Conservation (phyloP, 2,329 filamentous ascomycete species). For the Cytospora piceicola region DNA sequence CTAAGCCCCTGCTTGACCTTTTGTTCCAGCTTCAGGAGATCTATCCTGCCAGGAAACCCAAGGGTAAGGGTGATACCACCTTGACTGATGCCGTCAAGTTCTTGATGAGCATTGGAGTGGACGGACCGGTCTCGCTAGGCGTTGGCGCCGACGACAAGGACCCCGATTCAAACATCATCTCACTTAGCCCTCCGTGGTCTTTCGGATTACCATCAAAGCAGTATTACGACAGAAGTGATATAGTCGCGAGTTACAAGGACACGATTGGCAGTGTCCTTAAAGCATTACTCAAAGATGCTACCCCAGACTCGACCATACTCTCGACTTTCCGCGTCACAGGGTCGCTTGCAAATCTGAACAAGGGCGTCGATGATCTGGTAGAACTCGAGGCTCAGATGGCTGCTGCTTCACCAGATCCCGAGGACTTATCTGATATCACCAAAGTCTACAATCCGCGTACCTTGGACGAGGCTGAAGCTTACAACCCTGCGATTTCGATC, state of each 20-base stretch:
- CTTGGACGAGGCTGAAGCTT: conserved; percentile 26
- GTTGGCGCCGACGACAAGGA: conserved; percentile 50
- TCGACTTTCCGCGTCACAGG: conserved; percentile 36
- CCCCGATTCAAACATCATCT: conserved; percentile 43
- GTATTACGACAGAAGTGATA: conserved; percentile 60
- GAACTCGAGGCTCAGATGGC: conserved; percentile 33
- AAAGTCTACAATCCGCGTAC: conserved; percentile 30
- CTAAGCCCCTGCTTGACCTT: conserved; percentile 58
- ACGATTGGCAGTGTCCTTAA: conserved; percentile 47
- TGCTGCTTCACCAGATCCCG: conserved; percentile 29
- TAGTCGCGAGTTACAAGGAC: conserved; percentile 55
- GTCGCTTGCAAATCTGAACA: conserved; percentile 33
- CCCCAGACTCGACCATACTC: conserved; percentile 2
- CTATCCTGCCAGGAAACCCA: conserved; percentile 30
- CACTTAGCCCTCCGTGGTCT: conserved; percentile 49
- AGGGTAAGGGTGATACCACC: conserved; percentile 5
- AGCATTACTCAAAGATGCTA: conserved; percentile 27
- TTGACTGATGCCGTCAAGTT: conserved; percentile 49
- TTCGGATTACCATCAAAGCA: conserved; percentile 66
- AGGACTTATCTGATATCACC: conserved; percentile 31
- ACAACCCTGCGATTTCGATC: conserved; percentile 29
- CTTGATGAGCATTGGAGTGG: conserved; percentile 40
- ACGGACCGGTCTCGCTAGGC: conserved; percentile 48
- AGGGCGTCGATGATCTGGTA: conserved; percentile 36
- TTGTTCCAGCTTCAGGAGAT: conserved; percentile 54